These are phyloP conservation scores for Chaetomiaceae sp. DNA, from an alignment of 2,329 filamentous ascomycete genomes.

Conservation along the genomic window DNA sequence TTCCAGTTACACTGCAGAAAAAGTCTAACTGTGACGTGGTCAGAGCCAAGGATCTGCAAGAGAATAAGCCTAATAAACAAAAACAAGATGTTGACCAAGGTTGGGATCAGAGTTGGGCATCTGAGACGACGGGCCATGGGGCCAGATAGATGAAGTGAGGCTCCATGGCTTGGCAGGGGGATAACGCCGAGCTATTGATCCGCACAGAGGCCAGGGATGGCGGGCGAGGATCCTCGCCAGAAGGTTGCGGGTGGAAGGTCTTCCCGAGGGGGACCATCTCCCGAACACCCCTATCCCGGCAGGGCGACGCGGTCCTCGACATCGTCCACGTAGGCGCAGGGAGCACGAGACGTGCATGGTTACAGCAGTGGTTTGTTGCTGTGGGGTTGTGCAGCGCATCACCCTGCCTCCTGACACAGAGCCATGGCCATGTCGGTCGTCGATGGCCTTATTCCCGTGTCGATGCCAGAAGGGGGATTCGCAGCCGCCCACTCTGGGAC, in stretches of 20 bases:
- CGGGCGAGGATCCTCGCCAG: too few relatives aligned
- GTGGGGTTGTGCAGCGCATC: slow-evolving; percentile 18
- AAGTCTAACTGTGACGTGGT: slow-evolving; percentile 2
- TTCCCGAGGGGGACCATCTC: background rate
- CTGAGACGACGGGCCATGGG: slow-evolving; percentile 23
- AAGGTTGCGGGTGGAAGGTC: background rate
- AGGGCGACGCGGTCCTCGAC: background rate
- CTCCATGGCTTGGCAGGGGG: slow-evolving; percentile 7
- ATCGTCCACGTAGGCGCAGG: background rate
- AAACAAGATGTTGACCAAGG: background rate
- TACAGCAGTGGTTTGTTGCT: slow-evolving; percentile 14
- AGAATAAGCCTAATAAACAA: slow-evolving; percentile 4
- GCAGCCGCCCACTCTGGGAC: background rate
- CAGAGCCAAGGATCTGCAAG: slow-evolving; percentile 8
- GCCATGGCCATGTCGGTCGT: background rate
- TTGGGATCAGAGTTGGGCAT: slow-evolving; percentile 1
- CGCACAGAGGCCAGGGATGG: background rate
- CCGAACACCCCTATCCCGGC: background rate
- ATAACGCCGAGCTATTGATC: background rate
- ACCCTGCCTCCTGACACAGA: slow-evolving; percentile 12
- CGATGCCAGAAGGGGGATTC: background rate
- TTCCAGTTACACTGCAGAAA: background rate
- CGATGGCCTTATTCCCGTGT: too few relatives aligned
- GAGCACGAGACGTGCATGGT: slow-evolving; percentile 15
- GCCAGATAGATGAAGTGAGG: slow-evolving; percentile 6